Percentiles rank a stretch among this genome's conserved stretches.
These are phyloP conservation scores for Haplographium delicatum DNA, from an alignment of 495 filamentous ascomycete species.

Conservation along the genomic window DNA sequence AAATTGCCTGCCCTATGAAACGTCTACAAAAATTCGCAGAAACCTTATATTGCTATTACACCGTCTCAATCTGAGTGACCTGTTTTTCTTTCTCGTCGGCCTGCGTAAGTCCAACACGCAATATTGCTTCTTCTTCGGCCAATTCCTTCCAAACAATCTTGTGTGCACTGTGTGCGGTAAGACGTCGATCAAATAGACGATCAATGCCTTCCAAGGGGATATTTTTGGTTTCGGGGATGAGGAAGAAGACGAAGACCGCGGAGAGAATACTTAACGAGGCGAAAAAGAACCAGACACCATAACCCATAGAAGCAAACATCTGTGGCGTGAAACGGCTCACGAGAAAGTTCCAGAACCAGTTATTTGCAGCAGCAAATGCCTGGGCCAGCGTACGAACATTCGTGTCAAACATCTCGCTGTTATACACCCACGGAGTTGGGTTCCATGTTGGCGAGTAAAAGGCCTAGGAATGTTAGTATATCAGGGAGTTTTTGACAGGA, in stretches of 20 bases:
- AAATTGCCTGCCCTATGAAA: too few species aligned
- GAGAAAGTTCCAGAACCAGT: constrained; percentile 75
- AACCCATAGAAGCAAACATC: constrained; percentile 66
- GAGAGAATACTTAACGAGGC: constrained; percentile 65
- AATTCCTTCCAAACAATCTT: constrained; percentile 19
- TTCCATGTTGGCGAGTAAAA: constrained; percentile 78
- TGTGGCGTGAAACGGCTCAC: constrained; percentile 68
- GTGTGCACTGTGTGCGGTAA: constrained; percentile 13
- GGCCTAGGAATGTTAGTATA: constrained; percentile 27
- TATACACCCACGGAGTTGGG: constrained; percentile 64
- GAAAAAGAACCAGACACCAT: constrained; percentile 78
- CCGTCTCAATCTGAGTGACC: constrained; percentile 1
- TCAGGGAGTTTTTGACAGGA: not conserved
- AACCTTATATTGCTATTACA: too few species aligned
- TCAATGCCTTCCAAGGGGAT: constrained; percentile 48
- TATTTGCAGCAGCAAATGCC: constrained; percentile 61
- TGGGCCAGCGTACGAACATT: constrained; percentile 62
- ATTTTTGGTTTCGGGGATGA: constrained; percentile 47
- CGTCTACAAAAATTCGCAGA: too few species aligned
- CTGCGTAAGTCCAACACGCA: constrained; percentile 13
- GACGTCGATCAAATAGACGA: constrained; percentile 31
- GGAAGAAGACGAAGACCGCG: constrained; percentile 56
- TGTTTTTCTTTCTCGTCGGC: not conserved
- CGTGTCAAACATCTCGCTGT: constrained; percentile 58
- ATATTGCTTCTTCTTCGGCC: constrained; percentile 13